A percentile compares a stretch with the other conserved stretches of the same genome.
Evolutionary conservation across 495 filamentous ascomycete genomes (phyloP).

Genomic region (Penicilliopsis zonata): DNA sequence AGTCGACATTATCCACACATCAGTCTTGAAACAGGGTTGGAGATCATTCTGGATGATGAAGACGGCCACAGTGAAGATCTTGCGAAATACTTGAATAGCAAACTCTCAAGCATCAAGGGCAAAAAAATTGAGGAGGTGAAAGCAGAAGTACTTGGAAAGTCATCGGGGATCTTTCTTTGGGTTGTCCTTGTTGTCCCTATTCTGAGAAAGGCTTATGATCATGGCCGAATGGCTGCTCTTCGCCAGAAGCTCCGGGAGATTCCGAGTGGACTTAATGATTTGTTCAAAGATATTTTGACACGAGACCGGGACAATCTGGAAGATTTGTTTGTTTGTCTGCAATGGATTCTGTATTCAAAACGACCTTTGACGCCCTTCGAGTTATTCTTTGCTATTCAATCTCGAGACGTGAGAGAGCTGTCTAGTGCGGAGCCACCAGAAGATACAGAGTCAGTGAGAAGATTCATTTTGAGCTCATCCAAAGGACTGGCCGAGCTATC

Average conservation of each 20-base stretch:
- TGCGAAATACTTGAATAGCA: slow-evolving; percentile 8
- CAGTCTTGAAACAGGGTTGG: slow-evolving; percentile 16
- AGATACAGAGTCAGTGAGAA: slow-evolving; percentile 6
- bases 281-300: slow-evolving; percentile 28
- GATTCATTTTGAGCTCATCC: slow-evolving; percentile 22
- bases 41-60: slow-evolving; percentile 16
- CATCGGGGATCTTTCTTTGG: slow-evolving; percentile 38
- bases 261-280: slow-evolving; percentile 18
- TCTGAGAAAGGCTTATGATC: slow-evolving; percentile 24
- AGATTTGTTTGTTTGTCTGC: slow-evolving; percentile 18
- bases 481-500: slow-evolving; percentile 33
- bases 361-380: slow-evolving; percentile 16
- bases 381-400: slow-evolving; percentile 20
- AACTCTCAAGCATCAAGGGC: slow-evolving; percentile 10
- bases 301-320: slow-evolving; percentile 15
- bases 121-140: slow-evolving; percentile 6
- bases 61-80: slow-evolving; percentile 17
- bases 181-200: slow-evolving; percentile 32
- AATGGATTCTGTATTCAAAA: slow-evolving; percentile 25
- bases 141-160: slow-evolving; percentile 21
- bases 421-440: slow-evolving; percentile 1
- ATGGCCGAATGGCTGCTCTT: slow-evolving; percentile 10
- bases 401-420: slow-evolving; percentile 2
- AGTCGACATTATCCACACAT: slow-evolving; percentile 41
- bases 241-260: slow-evolving; percentile 18